A percentile compares a stretch with the other conserved stretches of the same genome.
phyloP scores from a whole-genome alignment of 2,329 filamentous ascomycete genomes.

The Metarhizium guizhouense region DNA sequence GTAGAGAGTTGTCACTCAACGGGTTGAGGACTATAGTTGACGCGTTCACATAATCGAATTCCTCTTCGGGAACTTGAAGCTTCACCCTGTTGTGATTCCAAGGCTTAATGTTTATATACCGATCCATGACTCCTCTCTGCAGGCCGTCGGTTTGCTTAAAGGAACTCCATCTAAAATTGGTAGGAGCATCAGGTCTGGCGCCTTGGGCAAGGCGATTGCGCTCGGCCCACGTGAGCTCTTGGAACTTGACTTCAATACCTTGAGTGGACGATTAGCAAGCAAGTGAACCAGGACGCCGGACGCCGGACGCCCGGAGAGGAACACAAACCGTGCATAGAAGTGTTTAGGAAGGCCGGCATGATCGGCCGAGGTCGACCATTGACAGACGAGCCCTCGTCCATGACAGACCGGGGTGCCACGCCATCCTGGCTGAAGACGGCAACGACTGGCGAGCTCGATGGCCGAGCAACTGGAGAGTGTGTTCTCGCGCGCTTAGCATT shows the following conservation, averaged over 20 bases:
- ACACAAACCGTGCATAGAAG: constrained; percentile 26
- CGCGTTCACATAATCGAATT: constrained; percentile 75
- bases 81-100: constrained; percentile 81
- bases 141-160: constrained; percentile 24
- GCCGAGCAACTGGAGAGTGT: constrained; percentile 28
- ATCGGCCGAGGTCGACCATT: constrained; percentile 12
- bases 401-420: constrained; percentile 16
- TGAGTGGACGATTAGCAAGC: background rate
- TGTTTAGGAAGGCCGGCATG: constrained; percentile 31
- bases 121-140: constrained; percentile 48
- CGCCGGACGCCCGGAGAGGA: background rate
- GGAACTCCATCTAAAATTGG: constrained; percentile 24
- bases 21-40: constrained; percentile 56
- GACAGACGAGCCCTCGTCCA: constrained; percentile 7
- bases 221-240: constrained; percentile 45
- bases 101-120: constrained; percentile 83
- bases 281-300: background rate
- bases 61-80: constrained; percentile 64
- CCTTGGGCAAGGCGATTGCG: constrained; percentile 35
- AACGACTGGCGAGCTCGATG: constrained; percentile 19
- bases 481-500: constrained; percentile 36
- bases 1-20: constrained; percentile 25
- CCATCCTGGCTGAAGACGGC: constrained; percentile 29
- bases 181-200: constrained; percentile 23
- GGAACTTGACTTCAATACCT: constrained; percentile 44